These are phyloP conservation scores for Draba incana DNA, from an alignment of 345 rosid genomes.

Conservation along the genomic window DNA sequence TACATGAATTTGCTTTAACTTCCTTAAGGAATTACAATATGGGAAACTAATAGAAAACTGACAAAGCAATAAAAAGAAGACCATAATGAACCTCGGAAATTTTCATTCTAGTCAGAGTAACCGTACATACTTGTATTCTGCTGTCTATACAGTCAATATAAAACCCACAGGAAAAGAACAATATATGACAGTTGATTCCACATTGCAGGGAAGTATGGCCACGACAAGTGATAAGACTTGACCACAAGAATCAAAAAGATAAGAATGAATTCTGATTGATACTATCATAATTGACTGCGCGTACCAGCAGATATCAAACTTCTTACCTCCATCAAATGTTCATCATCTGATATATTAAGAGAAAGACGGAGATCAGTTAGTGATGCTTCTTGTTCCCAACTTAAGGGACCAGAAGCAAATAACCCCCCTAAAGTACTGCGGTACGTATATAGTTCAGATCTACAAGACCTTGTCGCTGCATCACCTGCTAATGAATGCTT, in stretches of 20 bases:
- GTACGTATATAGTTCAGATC: constrained; percentile 69
- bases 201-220: constrained; percentile 38
- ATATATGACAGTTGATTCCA: constrained; percentile 41
- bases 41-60: constrained; percentile 12
- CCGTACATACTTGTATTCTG: constrained; percentile 41
- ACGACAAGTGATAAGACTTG: constrained; percentile 37
- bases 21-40: constrained; percentile 38
- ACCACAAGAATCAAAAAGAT: constrained; percentile 31
- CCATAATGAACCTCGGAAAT: constrained; percentile 25
- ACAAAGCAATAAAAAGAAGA: constrained; percentile 22
- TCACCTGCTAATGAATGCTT: constrained; percentile 42
- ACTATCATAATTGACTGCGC: constrained; percentile 50
- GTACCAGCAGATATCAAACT: constrained; percentile 65
- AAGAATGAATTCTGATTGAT: constrained; percentile 35
- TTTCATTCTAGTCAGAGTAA: constrained; percentile 40
- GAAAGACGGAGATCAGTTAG: constrained; percentile 78
- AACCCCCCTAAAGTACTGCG: constrained; percentile 61
- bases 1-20: constrained; percentile 26
- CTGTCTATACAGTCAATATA: constrained; percentile 38
- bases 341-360: constrained; percentile 86
- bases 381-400: constrained; percentile 87
- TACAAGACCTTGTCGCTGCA: constrained; percentile 57
- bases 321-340: constrained; percentile 78
- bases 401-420: constrained; percentile 77
- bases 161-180: constrained; percentile 42